Conservation (phyloP, 331 rosid species). For the Pyracantha coccinea region DNA sequence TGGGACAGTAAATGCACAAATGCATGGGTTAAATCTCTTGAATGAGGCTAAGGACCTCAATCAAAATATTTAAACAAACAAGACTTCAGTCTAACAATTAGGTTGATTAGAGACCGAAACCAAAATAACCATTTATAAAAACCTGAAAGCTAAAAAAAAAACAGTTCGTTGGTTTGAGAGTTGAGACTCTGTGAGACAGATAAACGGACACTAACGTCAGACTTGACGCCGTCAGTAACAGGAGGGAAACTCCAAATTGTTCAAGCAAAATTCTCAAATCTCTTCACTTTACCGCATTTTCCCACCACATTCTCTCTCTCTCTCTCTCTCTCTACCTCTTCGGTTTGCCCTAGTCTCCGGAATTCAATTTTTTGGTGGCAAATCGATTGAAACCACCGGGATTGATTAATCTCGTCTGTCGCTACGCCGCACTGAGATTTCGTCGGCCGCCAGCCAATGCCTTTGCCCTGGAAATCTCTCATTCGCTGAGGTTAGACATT, state of each 20-base stretch:
- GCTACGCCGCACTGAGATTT: background rate
- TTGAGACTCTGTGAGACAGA: too few relatives aligned
- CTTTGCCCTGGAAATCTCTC: background rate
- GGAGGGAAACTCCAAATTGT: constrained; percentile 32
- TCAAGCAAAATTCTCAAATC: background rate
- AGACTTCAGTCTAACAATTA: too few relatives aligned
- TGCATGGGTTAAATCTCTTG: too few relatives aligned
- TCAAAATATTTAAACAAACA: too few relatives aligned
- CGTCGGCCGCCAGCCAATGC: background rate
- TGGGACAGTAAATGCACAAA: too few relatives aligned
- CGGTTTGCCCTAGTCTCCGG: background rate
- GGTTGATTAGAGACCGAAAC: too few relatives aligned
- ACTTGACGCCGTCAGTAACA: constrained; percentile 19
- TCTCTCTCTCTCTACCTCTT: background rate
- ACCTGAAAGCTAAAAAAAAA: too few relatives aligned
- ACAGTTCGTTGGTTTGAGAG: too few relatives aligned
- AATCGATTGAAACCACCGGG: constrained; percentile 5
- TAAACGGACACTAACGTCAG: constrained; percentile 2
- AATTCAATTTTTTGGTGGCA: background rate
- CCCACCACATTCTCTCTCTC: background rate
- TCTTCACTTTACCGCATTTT: constrained; percentile 4
- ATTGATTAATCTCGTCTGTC: background rate
- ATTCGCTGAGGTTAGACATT: constrained; percentile 5
- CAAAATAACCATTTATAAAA: too few relatives aligned
- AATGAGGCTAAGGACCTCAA: too few relatives aligned